These are phyloP conservation scores for Cyamopsis tetragonoloba DNA, from an alignment of 306 rosid species.

Conservation along the genomic window DNA sequence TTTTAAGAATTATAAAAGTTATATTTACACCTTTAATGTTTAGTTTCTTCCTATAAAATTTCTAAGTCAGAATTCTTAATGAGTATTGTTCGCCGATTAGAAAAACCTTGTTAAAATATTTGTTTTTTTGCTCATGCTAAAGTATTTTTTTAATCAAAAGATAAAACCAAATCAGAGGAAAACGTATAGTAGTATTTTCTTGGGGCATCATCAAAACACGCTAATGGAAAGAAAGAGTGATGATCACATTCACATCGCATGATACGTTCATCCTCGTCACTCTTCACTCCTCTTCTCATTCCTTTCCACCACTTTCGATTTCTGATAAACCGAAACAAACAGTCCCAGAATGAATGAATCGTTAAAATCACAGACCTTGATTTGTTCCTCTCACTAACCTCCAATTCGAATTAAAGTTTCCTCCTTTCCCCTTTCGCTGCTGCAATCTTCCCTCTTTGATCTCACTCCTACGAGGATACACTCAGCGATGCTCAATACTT, in stretches of 20 bases:
- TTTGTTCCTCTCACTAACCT: neutral
- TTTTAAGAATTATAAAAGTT: too few relatives aligned
- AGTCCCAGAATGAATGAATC: constrained; percentile 10
- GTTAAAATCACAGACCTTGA: constrained; percentile 16
- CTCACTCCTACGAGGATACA: constrained; percentile 31
- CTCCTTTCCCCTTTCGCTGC: constrained; percentile 3
- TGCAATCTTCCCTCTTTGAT: constrained; percentile 29
- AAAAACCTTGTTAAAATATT: too few relatives aligned
- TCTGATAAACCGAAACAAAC: constrained; percentile 1
- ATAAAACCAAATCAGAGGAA: too few relatives aligned
- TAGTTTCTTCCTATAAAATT: too few relatives aligned
- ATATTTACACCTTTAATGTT: too few relatives aligned
- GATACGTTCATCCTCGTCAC: constrained; percentile 12
- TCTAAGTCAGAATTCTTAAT: too few relatives aligned
- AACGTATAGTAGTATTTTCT: too few relatives aligned
- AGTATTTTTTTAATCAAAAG: too few relatives aligned
- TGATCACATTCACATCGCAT: constrained; percentile 1
- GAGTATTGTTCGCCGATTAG: too few relatives aligned
- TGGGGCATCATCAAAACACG: neutral
- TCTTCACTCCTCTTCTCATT: neutral
- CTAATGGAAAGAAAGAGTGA: neutral
- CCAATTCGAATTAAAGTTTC: constrained; percentile 9
- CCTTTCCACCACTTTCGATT: constrained; percentile 5
- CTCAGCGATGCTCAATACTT: constrained; percentile 15
- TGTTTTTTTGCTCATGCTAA: too few relatives aligned